Percentiles rank a stretch among this genome's conserved stretches.
These are phyloP conservation scores for Corchorus olitorius DNA, from an alignment of 345 rosid genomes.

Conservation along the genomic window DNA sequence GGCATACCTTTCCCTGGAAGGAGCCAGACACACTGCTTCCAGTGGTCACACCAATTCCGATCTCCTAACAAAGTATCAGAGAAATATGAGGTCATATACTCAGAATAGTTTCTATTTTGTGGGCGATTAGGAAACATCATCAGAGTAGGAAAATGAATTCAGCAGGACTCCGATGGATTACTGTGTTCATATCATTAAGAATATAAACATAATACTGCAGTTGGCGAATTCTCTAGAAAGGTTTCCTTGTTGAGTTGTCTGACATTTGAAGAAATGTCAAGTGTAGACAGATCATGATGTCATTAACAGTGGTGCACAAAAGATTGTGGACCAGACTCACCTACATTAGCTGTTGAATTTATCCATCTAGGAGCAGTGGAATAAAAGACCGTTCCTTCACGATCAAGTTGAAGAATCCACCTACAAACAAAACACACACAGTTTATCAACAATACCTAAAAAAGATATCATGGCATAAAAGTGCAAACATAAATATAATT, in stretches of 20 bases:
- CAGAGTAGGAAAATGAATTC: background rate
- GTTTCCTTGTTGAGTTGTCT: conserved; percentile 17
- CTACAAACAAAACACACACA: conserved; percentile 36
- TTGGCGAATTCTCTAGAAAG: background rate
- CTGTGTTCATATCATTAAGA: background rate
- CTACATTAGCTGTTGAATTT: conserved; percentile 41
- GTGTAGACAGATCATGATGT: background rate
- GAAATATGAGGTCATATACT: background rate
- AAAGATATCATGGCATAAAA: conserved; percentile 4
- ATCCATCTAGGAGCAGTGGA: conserved; percentile 94
- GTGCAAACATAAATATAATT: conserved; percentile 24
- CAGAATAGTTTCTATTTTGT: background rate
- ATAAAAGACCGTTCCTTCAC: conserved; percentile 76
- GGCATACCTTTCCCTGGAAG: conserved; percentile 56
- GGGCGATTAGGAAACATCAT: background rate
- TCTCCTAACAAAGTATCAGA: conserved; percentile 50
- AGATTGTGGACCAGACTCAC: conserved; percentile 37
- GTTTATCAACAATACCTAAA: background rate
- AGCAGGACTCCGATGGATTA: background rate
- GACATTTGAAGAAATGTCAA: background rate
- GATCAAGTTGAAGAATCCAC: conserved; percentile 96
- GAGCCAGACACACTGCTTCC: conserved; percentile 99
- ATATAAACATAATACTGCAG: background rate
- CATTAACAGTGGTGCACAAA: background rate
- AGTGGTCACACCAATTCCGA: conserved; percentile 90